Conservation (phyloP, 352 stramenopile species). For the Globisporangium irregulare region DNA sequence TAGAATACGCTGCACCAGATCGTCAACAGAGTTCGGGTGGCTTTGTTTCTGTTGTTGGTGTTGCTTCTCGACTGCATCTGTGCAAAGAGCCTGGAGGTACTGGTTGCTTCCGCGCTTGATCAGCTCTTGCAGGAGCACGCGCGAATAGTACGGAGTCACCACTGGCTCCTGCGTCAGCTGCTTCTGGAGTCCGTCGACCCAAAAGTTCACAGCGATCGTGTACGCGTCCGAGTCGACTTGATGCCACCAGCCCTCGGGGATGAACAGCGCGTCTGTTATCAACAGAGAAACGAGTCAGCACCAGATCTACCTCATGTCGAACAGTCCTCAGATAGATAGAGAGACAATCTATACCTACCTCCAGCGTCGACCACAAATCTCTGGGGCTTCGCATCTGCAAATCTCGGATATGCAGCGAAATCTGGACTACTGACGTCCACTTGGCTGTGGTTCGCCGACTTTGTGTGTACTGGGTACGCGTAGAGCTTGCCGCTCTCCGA, state of each 20-base stretch:
- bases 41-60: neutral
- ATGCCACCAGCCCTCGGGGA: conserved; percentile 87
- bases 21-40: conserved; percentile 14
- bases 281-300: neutral
- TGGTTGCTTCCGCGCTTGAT: conserved; percentile 38
- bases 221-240: conserved; percentile 73
- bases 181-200: conserved; percentile 68
- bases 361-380: conserved; percentile 37
- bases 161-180: conserved; percentile 36
- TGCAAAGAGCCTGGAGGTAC: conserved; percentile 24
- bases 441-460: conserved; percentile 75
- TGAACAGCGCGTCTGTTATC: conserved; percentile 58
- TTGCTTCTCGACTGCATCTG: neutral
- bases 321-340: neutral
- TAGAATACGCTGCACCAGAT: conserved; percentile 10
- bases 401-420: conserved; percentile 27
- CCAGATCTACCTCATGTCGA: neutral
- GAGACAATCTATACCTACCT: conserved; percentile 27
- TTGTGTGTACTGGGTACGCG: conserved; percentile 60
- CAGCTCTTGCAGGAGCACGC: conserved; percentile 61
- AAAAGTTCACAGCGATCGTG: conserved; percentile 83
- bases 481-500: conserved; percentile 52
- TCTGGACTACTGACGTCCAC: conserved; percentile 50
- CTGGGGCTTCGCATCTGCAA: conserved; percentile 25
- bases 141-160: conserved; percentile 62